Percentiles rank a stretch among this genome's conserved stretches.
These are phyloP conservation scores for Diplodia scrobiculata DNA, from an alignment of 2,329 filamentous ascomycete genomes.

Conservation along the genomic window DNA sequence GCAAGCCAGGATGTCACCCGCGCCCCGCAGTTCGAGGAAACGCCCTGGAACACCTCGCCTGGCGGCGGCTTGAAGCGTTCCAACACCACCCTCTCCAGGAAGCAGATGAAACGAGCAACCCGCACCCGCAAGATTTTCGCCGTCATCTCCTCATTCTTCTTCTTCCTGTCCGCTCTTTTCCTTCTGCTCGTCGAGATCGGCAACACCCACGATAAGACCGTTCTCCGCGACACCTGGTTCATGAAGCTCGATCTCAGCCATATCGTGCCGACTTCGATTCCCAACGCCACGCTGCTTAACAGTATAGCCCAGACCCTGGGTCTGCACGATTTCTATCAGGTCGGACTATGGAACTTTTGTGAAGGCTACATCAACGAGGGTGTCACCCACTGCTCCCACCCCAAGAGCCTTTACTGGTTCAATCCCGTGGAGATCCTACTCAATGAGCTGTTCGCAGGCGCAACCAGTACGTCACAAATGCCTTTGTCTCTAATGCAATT, in stretches of 20 bases:
- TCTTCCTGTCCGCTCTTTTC: constrained; percentile 75
- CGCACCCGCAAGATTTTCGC: constrained; percentile 63
- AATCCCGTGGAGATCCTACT: constrained; percentile 82
- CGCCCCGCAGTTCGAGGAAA: constrained; percentile 18
- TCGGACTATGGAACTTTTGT: constrained; percentile 90
- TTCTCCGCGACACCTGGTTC: constrained; percentile 75
- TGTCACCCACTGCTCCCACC: constrained; percentile 73
- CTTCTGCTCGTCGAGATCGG: constrained; percentile 79
- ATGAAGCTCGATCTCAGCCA: constrained; percentile 80
- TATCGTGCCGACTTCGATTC: constrained; percentile 72
- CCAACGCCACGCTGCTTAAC: constrained; percentile 76
- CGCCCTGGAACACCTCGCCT: constrained; percentile 21
- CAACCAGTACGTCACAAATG: constrained; percentile 60
- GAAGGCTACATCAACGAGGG: constrained; percentile 77
- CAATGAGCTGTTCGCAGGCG: constrained; percentile 76
- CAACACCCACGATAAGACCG: constrained; percentile 64
- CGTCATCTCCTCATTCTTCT: constrained; percentile 66
- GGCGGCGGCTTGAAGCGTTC: constrained; percentile 27
- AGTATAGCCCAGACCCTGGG: constrained; percentile 83
- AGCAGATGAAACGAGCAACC: constrained; percentile 45
- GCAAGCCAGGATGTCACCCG: constrained; percentile 6
- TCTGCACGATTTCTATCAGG: constrained; percentile 90
- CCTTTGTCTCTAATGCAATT: not conserved
- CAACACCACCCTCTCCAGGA: constrained; percentile 37
- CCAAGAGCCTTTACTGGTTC: constrained; percentile 79